Conservation (phyloP, 306 rosid genomes). For the Vicia villosa region DNA sequence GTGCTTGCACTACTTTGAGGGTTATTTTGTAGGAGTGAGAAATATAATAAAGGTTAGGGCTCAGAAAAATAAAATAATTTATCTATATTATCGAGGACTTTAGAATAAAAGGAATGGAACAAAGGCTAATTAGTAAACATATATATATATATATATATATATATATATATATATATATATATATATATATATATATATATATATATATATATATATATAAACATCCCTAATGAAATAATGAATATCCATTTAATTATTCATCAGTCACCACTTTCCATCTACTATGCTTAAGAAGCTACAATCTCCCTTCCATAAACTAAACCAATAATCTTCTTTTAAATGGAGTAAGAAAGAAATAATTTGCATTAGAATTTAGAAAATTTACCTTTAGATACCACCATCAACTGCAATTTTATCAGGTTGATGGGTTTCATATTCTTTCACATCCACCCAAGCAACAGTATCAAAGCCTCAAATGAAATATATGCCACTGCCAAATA, state of each 20-base stretch:
- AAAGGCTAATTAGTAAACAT: constrained; percentile 1
- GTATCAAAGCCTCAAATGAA: too few species aligned
- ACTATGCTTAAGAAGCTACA: constrained; percentile 2
- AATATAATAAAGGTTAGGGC: not conserved
- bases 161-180: too few species aligned
- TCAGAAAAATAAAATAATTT: not conserved
- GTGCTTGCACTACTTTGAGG: too few species aligned
- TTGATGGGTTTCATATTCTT: too few species aligned
- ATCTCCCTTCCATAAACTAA: constrained; percentile 30
- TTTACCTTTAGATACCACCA: too few species aligned
- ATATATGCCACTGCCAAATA: constrained; percentile 79
- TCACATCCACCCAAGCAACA: too few species aligned
- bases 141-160: too few species aligned
- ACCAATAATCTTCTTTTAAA: constrained; percentile 8
- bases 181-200: too few species aligned
- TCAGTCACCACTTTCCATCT: constrained; percentile 22
- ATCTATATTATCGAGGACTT: constrained; percentile 1
- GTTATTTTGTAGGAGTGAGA: constrained; percentile 2
- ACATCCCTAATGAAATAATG: constrained; percentile 4
- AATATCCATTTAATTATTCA: constrained; percentile 15
- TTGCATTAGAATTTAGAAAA: not conserved
- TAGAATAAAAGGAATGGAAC: not conserved
- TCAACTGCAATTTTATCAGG: too few species aligned
- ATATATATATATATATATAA: too few species aligned
- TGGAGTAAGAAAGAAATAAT: not conserved